These are phyloP conservation scores for Escovopsis sp. DNA, from an alignment of 2,329 filamentous ascomycete genomes.

Conservation along the genomic window DNA sequence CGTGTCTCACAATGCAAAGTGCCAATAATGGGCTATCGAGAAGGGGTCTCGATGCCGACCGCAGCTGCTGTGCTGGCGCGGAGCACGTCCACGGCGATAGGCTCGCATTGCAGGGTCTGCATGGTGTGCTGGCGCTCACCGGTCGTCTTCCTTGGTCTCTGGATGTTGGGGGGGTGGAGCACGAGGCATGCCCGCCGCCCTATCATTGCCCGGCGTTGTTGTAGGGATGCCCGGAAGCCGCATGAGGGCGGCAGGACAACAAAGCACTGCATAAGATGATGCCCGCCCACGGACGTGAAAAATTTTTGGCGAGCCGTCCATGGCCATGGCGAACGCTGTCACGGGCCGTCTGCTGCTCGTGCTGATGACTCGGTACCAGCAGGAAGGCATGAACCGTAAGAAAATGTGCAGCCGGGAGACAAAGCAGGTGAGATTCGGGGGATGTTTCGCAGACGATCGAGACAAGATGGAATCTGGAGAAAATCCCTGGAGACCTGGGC, in stretches of 20 bases:
- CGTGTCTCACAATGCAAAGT: constrained; percentile 8
- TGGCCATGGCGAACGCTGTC: not conserved
- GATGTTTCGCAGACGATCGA: too few species aligned
- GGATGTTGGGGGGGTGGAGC: constrained; percentile 12
- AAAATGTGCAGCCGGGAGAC: too few species aligned
- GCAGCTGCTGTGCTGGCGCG: constrained; percentile 33
- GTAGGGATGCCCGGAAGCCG: constrained; percentile 21
- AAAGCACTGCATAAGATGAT: constrained; percentile 24
- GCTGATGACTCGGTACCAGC: too few species aligned
- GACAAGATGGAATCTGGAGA: too few species aligned
- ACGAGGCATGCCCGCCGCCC: constrained; percentile 22
- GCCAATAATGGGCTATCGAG: constrained; percentile 7
- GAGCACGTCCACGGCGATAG: constrained; percentile 25
- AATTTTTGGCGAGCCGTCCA: not conserved
- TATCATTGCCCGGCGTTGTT: constrained; percentile 25
- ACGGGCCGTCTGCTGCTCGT: not conserved
- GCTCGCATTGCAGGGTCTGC: constrained; percentile 20
- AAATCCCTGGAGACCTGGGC: too few species aligned
- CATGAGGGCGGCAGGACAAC: constrained; percentile 31
- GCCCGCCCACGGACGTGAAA: constrained; percentile 2
- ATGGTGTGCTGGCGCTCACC: constrained; percentile 17
- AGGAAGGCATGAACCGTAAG: too few species aligned
- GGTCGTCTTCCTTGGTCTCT: constrained; percentile 25
- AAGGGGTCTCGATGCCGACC: constrained; percentile 29
- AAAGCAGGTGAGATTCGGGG: too few species aligned